Conservation (phyloP, 2,329 filamentous ascomycete species). For the Penicillium sp. region DNA sequence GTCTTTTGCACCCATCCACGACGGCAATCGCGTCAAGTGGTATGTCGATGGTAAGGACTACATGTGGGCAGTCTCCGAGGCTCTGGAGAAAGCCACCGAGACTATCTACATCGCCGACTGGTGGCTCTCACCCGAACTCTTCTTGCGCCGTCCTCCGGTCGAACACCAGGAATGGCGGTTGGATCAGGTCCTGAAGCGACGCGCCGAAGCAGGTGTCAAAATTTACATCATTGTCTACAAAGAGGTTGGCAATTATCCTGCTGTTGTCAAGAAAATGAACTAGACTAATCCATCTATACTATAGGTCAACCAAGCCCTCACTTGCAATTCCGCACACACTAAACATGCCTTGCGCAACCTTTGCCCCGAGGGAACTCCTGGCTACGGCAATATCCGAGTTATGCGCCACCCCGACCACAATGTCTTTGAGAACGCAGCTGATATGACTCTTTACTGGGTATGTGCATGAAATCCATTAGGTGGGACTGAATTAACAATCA, state of each 20-base stretch:
- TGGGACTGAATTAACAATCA: slow-evolving; percentile 7
- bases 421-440: slow-evolving; percentile 84
- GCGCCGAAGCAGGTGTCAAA: slow-evolving; percentile 88
- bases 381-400: slow-evolving; percentile 82
- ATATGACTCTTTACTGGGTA: slow-evolving; percentile 94
- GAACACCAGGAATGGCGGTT: slow-evolving; percentile 81
- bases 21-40: slow-evolving; percentile 90
- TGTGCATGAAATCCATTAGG: neutral
- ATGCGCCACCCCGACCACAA: slow-evolving; percentile 96
- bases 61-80: slow-evolving; percentile 88
- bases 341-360: slow-evolving; percentile 79
- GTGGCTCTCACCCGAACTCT: slow-evolving; percentile 94
- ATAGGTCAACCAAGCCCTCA: slow-evolving; percentile 68
- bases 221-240: slow-evolving; percentile 93
- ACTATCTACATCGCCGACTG: slow-evolving; percentile 95
- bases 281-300: slow-evolving; percentile 10
- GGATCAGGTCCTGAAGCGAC: slow-evolving; percentile 81
- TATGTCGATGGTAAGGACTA: slow-evolving; percentile 96
- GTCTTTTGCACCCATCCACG: slow-evolving; percentile 85
- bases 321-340: slow-evolving; percentile 89
- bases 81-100: slow-evolving; percentile 85
- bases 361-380: slow-evolving; percentile 76
- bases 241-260: slow-evolving; percentile 51
- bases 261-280: neutral
- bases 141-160: slow-evolving; percentile 75